phyloP scores from a whole-genome alignment of 352 stramenopile genomes.

The Globisporangium lucens region DNA sequence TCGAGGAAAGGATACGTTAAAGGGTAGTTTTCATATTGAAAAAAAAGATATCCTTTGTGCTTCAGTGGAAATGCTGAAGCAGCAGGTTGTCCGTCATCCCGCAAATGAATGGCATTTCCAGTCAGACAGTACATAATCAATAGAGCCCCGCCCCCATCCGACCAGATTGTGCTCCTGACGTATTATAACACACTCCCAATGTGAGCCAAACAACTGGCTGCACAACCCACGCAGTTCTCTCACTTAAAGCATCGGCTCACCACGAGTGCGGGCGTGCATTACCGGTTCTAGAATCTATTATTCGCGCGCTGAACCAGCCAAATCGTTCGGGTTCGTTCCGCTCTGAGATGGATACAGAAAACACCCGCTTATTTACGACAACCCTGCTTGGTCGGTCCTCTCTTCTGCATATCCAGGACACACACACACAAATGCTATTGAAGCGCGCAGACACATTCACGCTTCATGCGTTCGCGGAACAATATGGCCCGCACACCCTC shows the following conservation, averaged over 20 bases:
- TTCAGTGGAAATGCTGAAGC: neutral
- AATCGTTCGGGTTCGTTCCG: no score
- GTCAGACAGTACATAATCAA: neutral
- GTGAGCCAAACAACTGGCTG: neutral
- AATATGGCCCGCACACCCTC: no score
- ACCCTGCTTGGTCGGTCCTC: no score
- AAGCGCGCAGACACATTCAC: no score
- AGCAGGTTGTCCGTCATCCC: neutral
- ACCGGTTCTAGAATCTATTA: neutral
- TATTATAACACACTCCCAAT: neutral
- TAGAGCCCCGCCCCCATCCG: neutral
- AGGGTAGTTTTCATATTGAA: no score
- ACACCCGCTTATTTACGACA: neutral
- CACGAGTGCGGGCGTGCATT: neutral
- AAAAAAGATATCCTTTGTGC: neutral
- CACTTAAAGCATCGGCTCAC: no score
- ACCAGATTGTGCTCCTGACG: neutral
- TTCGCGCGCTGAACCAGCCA: neutral
- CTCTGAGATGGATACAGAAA: slow-evolving; percentile 1
- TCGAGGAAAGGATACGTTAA: no score
- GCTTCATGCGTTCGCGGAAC: no score
- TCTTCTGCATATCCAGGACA: no score
- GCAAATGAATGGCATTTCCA: slow-evolving; percentile 4
- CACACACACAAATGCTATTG: no score
- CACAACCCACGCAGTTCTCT: neutral